A percentile compares a stretch with the other conserved stretches of the same genome.
Evolutionary conservation across 495 filamentous ascomycete species (phyloP).

Genomic region (Tuber indicum): DNA sequence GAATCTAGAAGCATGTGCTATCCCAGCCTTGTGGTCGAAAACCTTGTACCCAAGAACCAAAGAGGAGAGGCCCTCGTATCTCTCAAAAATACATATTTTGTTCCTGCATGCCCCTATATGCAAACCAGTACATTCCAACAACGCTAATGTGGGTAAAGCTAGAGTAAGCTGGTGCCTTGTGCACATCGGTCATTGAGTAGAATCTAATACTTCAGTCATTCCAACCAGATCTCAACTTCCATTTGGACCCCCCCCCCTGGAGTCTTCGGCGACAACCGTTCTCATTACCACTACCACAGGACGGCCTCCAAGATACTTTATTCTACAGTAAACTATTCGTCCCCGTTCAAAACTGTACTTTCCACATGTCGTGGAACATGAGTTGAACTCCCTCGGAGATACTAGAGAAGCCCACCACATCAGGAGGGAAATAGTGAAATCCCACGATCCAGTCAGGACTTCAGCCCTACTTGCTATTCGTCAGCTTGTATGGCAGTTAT

Average conservation of each 20-base stretch:
- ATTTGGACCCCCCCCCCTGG: background rate
- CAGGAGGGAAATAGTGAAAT: background rate
- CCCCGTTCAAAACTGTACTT: background rate
- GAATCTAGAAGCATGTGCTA: background rate
- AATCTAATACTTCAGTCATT: background rate
- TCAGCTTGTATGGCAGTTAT: background rate
- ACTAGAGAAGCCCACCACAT: background rate
- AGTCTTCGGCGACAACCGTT: background rate
- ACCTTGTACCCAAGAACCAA: background rate
- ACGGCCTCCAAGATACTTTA: background rate
- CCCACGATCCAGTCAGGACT: background rate
- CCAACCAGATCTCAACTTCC: background rate
- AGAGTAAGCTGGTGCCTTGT: slow-evolving; percentile 4
- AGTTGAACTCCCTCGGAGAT: background rate
- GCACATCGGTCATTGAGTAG: background rate
- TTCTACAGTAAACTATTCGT: background rate
- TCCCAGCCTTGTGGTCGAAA: background rate
- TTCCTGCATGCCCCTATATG: background rate
- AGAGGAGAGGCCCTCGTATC: background rate
- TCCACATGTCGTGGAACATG: background rate
- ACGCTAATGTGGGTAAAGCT: background rate
- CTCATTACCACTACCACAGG: background rate
- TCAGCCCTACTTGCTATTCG: background rate
- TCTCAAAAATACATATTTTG: background rate
- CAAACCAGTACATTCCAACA: background rate